phyloP scores from a whole-genome alignment of 805 yeast species.

The Kazachstania kunashirensis region DNA sequence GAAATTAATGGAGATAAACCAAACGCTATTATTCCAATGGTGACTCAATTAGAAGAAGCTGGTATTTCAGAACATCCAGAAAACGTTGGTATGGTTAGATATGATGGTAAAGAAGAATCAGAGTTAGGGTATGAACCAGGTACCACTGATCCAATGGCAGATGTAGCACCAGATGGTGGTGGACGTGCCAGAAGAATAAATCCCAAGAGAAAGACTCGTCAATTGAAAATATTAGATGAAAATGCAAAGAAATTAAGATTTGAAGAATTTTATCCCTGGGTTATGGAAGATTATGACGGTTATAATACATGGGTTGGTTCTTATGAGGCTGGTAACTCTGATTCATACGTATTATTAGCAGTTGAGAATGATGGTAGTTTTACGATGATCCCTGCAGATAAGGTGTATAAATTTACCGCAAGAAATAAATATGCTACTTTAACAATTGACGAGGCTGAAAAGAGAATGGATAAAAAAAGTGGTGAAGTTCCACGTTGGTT shows the following conservation, averaged over 20 bases:
- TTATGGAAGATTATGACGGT: constrained; percentile 92
- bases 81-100: constrained; percentile 34
- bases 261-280: constrained; percentile 98
- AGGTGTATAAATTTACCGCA: constrained; percentile 86
- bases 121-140: constrained; percentile 35
- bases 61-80: constrained; percentile 31
- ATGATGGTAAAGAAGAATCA: constrained; percentile 32
- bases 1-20: constrained; percentile 1
- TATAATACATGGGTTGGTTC: constrained; percentile 90
- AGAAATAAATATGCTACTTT: constrained; percentile 88
- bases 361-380: constrained; percentile 76
- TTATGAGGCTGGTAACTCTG: constrained; percentile 83
- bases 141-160: constrained; percentile 37
- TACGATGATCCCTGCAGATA: constrained; percentile 90
- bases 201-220: constrained; percentile 73
- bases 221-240: constrained; percentile 72
- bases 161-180: constrained; percentile 88
- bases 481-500: constrained; percentile 82
- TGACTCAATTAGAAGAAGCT: constrained; percentile 31
- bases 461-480: constrained; percentile 72
- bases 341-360: constrained; percentile 74
- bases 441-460: constrained; percentile 94
- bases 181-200: constrained; percentile 55
- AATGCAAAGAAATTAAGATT: constrained; percentile 74
- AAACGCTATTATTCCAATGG: constrained; percentile 7